Evolutionary conservation across 805 yeast genomes (phyloP), one percentile per base, ranked within the genome.

Genomic region (Suhomyces pyralidae): DNA sequence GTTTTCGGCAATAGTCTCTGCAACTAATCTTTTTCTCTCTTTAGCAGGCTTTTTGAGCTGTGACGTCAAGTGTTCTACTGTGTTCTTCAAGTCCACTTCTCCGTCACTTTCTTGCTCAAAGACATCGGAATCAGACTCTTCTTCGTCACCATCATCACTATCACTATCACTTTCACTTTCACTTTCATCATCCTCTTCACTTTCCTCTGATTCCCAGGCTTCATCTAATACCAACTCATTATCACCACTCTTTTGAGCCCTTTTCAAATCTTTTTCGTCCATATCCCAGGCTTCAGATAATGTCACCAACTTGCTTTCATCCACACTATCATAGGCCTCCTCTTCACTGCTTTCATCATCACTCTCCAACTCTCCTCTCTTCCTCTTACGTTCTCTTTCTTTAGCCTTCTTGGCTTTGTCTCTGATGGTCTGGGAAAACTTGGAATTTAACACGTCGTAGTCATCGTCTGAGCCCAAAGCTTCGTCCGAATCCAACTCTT

Each of bases 241-340:
- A 54, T 46, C 55, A 45, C 52, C 63, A 6, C 19, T 22, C n/a
- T 45, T 55, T 19, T 57, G 28, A 10, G 45, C 40, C 45, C 60
- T 63, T 42, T 64, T 63, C 49, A 64, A 56, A 54, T 81, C 85
- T 26, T 66, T 70, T 30, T 85, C 90, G 65, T 89, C 94, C 69
- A 83, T 68, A 63, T 88, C 97, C 96, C 96, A 90, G 3, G 89
- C 91, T 59, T 85, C 91, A n/a, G 96, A 86, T 40, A 91, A 74
- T 0, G 96, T 81, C 54, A 87, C 79, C 50, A 91, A 76, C 58
- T 90, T 88, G 28, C 69, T 74, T 63, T 90, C 97, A 61, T 90
- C 96, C 43, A 88, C 77, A 62, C 92, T 85, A 24, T 81, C 81
- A 63, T 88, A 87, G 10, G 81, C 93, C 5, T 75, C 82, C 10